Evolutionary conservation across 2,329 filamentous ascomycete genomes (phyloP).

Genomic region (Aspergillus pseudoviridinutans): DNA sequence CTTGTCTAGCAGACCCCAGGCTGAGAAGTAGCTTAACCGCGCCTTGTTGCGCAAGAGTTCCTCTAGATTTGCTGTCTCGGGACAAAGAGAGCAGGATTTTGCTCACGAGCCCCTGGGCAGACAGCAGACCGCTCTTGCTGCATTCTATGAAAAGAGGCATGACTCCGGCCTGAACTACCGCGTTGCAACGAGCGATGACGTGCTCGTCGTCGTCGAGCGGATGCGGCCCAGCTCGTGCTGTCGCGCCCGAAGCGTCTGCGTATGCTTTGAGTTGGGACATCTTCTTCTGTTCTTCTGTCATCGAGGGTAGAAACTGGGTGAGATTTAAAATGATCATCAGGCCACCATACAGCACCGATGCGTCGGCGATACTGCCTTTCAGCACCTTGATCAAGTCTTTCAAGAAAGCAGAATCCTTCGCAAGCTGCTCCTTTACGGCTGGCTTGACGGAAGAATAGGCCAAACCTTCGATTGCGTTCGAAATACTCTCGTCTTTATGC

Average conservation of each 20-base stretch:
- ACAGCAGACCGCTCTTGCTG: slow-evolving; percentile 66
- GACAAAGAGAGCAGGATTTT: slow-evolving; percentile 76
- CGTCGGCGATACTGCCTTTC: slow-evolving; percentile 53
- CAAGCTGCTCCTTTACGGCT: slow-evolving; percentile 76
- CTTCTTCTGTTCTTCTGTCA: slow-evolving; percentile 88
- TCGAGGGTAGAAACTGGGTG: slow-evolving; percentile 70
- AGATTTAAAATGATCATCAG: slow-evolving; percentile 84
- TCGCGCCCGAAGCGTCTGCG: slow-evolving; percentile 76
- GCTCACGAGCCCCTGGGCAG: slow-evolving; percentile 65
- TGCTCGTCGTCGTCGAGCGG: slow-evolving; percentile 71
- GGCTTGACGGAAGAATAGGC: slow-evolving; percentile 88
- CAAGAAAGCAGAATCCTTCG: slow-evolving; percentile 64
- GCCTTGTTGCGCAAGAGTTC: slow-evolving; percentile 86
- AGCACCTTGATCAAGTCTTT: slow-evolving; percentile 58
- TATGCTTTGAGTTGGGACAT: slow-evolving; percentile 92
- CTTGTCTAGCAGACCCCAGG: slow-evolving; percentile 50
- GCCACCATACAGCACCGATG: slow-evolving; percentile 75
- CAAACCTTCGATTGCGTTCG: slow-evolving; percentile 80
- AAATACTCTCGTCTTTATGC: slow-evolving; percentile 52
- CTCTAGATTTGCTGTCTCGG: slow-evolving; percentile 68
- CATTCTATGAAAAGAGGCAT: slow-evolving; percentile 73
- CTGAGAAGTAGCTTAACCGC: slow-evolving; percentile 79
- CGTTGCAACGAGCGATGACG: slow-evolving; percentile 70
- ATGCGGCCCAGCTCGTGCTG: slow-evolving; percentile 56
- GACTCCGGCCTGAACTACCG: slow-evolving; percentile 72